Conservation (phyloP, 192 early-diverging fungal genomes). For the Physocladia obscura region DNA sequence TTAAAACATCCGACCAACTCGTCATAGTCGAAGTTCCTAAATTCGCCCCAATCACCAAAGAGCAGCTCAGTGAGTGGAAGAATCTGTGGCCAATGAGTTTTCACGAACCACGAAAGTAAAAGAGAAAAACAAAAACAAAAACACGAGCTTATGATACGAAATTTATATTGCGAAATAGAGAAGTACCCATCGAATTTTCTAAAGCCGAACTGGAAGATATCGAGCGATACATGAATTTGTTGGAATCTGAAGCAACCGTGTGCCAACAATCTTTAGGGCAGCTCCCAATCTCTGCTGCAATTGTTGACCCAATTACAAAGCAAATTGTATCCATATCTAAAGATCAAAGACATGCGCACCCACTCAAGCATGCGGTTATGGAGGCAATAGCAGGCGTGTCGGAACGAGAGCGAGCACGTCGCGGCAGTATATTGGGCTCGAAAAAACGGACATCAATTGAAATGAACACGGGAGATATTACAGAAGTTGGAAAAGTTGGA, state of each 20-base stretch:
- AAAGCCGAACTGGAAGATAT: conserved; percentile 2
- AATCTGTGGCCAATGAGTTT: conserved; percentile 79
- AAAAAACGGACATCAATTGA: conserved; percentile 9
- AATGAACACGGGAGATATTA: not conserved
- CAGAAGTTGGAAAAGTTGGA: conserved; percentile 28
- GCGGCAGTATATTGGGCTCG: not conserved
- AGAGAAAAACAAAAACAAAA: not conserved
- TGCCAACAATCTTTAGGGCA: not conserved
- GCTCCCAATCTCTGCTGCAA: conserved; percentile 34
- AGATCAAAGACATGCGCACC: conserved; percentile 55
- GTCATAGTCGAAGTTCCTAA: conserved; percentile 51
- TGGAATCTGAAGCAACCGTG: not conserved
- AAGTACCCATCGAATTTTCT: conserved; percentile 17
- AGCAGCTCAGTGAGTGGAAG: conserved; percentile 80
- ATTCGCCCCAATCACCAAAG: conserved; percentile 61
- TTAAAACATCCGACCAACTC: conserved; percentile 4
- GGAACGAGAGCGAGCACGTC: conserved; percentile 45
- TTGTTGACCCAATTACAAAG: conserved; percentile 57
- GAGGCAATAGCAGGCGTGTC: conserved; percentile 72
- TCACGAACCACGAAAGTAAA: conserved; percentile 35
- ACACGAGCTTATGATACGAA: not conserved
- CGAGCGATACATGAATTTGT: conserved; percentile 15
- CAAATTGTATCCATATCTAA: conserved; percentile 47
- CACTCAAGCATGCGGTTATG: conserved; percentile 78
- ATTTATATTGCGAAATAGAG: not conserved